Base-by-base conservation (phyloP, 176 grass and related monocot species). In the Triticum aestivum region DNA sequence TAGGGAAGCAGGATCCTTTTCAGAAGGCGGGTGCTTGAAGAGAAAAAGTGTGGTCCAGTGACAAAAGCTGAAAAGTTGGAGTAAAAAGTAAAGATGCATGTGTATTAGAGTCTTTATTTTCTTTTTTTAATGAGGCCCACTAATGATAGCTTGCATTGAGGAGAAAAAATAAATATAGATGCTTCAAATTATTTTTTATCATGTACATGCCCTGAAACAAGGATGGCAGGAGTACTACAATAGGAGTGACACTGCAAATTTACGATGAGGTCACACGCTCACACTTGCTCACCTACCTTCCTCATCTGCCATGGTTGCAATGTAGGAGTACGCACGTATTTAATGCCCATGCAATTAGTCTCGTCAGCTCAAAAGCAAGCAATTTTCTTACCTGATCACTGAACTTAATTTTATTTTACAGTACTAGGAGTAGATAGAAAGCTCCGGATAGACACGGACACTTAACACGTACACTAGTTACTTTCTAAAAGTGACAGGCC, bases 401-500 rank as follows among this genome's bases (percentile, higher is more conserved):
- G 13, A 8, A 67, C 64, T 17, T 5, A 3, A 33, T 33, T 10
- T 33, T 67, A 24, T 24, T 24, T 24, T 24, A 24, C 23, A 24
- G 23, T 42, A 11, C 6, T 34, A 7, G 7, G 8, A 49, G 45
- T 49, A 49, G 45, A 49, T 49, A 15, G 47, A 51, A 65, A 37
- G 67, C 67, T 69, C 33, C 33, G 7, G 73, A 12, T 54, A 20
- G 9, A 18, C 5, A 23, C 8, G 37, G 23, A 63, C 26, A 74
- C 47, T 24, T 47, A 34, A 68, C 80, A 84, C 84, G 72, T 62
- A 9, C 21, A 61, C 67, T 24, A 24, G 21, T 17, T 52, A 24
- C 12, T 75, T 12, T 26, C 24, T 9, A 21, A 80, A 76, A 75
- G 69, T 87, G 69, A 84, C 81, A 23, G 76, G 34, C 27, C 76